Conservation (phyloP, 208 protist species). For the Phytomonas sp. region DNA sequence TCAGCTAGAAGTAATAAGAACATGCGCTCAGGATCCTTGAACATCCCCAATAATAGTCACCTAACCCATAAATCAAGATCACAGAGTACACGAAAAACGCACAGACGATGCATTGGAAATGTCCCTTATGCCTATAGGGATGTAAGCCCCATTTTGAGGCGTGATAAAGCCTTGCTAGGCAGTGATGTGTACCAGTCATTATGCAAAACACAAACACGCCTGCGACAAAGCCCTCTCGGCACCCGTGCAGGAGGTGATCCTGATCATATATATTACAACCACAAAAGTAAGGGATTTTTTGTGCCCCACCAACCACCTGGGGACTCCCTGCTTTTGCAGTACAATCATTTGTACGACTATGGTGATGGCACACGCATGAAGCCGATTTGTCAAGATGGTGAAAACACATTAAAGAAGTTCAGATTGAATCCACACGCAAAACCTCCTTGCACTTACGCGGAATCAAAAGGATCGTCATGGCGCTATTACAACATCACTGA, state of each 20-base stretch:
- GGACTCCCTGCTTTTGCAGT: slow-evolving; percentile 47
- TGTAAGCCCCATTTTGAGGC: slow-evolving; percentile 14
- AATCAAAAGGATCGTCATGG: slow-evolving; percentile 9
- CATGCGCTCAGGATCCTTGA: not conserved
- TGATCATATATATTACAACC: slow-evolving; percentile 81
- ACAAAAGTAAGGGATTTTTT: slow-evolving; percentile 77
- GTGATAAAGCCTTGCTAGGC: slow-evolving; percentile 55
- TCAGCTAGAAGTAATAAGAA: not conserved
- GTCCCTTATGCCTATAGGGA: not conserved
- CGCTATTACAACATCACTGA: not conserved
- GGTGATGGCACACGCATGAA: slow-evolving; percentile 66
- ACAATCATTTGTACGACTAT: slow-evolving; percentile 84
- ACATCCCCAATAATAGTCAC: not conserved
- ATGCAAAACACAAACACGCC: not conserved
- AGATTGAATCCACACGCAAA: not conserved
- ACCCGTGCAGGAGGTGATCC: slow-evolving; percentile 12
- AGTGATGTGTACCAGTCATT: slow-evolving; percentile 1
- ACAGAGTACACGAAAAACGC: not conserved
- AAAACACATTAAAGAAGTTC: not conserved
- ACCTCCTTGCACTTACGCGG: not conserved
- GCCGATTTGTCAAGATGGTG: not conserved
- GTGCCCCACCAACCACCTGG: slow-evolving; percentile 51
- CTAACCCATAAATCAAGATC: not conserved
- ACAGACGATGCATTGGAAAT: not conserved
- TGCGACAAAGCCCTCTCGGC: not conserved